Base-by-base conservation (phyloP, 352 stramenopile species). In the Phytophthora hybrid region DNA sequence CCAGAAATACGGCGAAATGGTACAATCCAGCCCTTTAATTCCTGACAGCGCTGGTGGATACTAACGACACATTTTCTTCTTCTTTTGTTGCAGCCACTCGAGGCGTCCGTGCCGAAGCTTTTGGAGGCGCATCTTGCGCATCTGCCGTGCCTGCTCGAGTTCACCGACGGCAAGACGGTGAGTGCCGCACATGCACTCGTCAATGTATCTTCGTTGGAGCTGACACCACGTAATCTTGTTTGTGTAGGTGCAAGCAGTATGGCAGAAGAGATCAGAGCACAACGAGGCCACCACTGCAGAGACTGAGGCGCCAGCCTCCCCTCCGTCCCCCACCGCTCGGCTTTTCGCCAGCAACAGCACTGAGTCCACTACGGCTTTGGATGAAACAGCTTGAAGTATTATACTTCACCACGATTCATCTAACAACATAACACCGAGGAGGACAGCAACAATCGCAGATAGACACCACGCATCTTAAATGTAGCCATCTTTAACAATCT, bases 1-100 rank as follows among this genome's bases (percentile, higher is more conserved):
- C 29, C 82, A 94, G 62, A 96, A 95, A 73, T 96, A 93, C 69
- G 82, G 76, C 37, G 76, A 90, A 4, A 77, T 93, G 82, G 91
- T 96, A 72, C 57, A 4, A n/a, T 18, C 26, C 19, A 32, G 65
- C 9, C 51, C n/a, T 34, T n/a, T 14, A 29, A 26, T 55, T 41
- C 16, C 47, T 57, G 19, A 10, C 47, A 9, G 18, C 31, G 21
- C 10, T 2, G 7, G 18, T 54, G 3, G 19, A 4, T 21, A 59
- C 23, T 62, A 29, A 29, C 61, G 11, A n/a, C 41, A 16, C 18
- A 1, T 11, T 54, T 53, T 46, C 8, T 39, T 46, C 8, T 39
- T 56, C 0, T 70, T 8, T 59, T 67, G 39, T 31, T 53, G 7
- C 59, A 93, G 87, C 72, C 81, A 23, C 63, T 95, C 1, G 81